These are phyloP conservation scores for Rhododendron mucronatum DNA, from an alignment of 148 eudicot species.

Conservation along the genomic window DNA sequence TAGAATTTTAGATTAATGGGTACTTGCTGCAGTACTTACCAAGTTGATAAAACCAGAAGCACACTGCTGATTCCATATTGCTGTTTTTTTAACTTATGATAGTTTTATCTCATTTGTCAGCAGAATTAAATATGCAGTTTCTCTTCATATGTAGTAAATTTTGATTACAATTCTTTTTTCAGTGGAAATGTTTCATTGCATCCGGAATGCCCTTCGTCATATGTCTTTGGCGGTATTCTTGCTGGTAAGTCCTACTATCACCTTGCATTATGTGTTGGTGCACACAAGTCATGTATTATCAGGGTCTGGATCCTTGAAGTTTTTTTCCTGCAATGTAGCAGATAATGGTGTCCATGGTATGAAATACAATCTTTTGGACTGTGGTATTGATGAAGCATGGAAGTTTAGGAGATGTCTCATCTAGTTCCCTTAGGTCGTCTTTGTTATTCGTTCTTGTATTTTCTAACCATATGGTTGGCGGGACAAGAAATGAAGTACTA, in stretches of 20 bases:
- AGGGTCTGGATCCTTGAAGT: background rate
- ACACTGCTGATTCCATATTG: background rate
- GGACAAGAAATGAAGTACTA: background rate
- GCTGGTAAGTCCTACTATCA: conserved; percentile 66
- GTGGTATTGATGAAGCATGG: background rate
- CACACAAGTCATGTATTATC: background rate
- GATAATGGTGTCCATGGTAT: background rate
- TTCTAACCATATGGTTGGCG: background rate
- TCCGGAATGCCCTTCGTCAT: conserved; percentile 44
- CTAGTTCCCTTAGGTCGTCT: background rate
- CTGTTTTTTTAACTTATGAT: background rate
- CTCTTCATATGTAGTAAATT: background rate
- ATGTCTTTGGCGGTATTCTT: conserved; percentile 89
- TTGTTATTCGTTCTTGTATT: background rate
- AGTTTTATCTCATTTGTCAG: background rate
- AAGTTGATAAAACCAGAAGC: conserved; percentile 5
- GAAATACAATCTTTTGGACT: background rate
- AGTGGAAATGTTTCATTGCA: conserved; percentile 77
- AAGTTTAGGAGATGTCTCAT: background rate
- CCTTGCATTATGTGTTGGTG: background rate
- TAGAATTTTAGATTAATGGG: background rate
- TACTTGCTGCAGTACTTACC: background rate
- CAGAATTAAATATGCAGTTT: background rate
- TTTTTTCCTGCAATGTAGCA: background rate
- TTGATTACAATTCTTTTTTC: conserved; percentile 19